phyloP scores from a whole-genome alignment of 805 yeast species.

The Candida succiphila region DNA sequence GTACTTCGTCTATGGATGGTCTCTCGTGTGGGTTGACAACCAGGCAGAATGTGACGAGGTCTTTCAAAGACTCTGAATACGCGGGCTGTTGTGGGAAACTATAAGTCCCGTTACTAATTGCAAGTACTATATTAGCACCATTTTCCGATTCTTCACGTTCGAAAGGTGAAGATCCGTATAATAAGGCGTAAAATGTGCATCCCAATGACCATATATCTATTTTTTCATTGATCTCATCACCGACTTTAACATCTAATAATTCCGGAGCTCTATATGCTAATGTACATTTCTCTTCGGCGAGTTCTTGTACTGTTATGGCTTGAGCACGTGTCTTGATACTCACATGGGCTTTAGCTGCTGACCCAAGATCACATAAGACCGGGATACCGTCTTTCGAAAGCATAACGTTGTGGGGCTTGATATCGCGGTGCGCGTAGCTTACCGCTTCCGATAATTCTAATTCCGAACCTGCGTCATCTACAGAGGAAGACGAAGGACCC shows the following conservation, averaged over 20 bases:
- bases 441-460: slow-evolving; percentile 47
- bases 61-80: slow-evolving; percentile 48
- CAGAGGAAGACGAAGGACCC: slow-evolving; percentile 9
- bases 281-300: slow-evolving; percentile 78
- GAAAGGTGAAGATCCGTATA: slow-evolving; percentile 80
- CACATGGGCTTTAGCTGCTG: slow-evolving; percentile 56
- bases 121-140: slow-evolving; percentile 75
- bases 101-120: slow-evolving; percentile 61
- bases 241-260: slow-evolving; percentile 64
- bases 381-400: slow-evolving; percentile 64
- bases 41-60: slow-evolving; percentile 51
- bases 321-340: slow-evolving; percentile 49
- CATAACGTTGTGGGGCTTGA: slow-evolving; percentile 88
- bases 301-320: slow-evolving; percentile 69
- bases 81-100: slow-evolving; percentile 40
- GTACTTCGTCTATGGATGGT: slow-evolving; percentile 53
- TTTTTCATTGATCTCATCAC: slow-evolving; percentile 55
- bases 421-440: slow-evolving; percentile 78
- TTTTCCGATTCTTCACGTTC: slow-evolving; percentile 71
- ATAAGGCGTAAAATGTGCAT: slow-evolving; percentile 65
- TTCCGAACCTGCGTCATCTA: slow-evolving; percentile 7
- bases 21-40: slow-evolving; percentile 50
- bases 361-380: slow-evolving; percentile 77
- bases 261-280: slow-evolving; percentile 89
- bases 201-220: slow-evolving; percentile 93